Evolutionary conservation across 768 basidiomycete genomes (phyloP), one percentile per base, ranked within the genome.

Genomic region (Leccinum sublutescens): DNA sequence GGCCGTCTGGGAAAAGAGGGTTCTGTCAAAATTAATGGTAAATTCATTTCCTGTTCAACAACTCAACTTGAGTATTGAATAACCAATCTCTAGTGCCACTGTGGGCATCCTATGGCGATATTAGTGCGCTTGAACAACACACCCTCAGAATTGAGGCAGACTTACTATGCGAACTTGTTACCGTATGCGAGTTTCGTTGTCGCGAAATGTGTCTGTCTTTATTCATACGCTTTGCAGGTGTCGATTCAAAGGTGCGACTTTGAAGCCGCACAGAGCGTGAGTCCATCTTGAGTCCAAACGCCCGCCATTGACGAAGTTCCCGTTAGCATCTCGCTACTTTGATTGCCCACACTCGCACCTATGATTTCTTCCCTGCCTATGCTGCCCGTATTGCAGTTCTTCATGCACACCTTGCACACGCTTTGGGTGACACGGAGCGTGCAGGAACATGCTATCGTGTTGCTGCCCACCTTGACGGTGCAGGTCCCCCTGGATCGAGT

Each of bases 361-460:
- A 81, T 54, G 67, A 71, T n/a, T 72, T 89, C 40, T 93, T 88
- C 64, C 59, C 68, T 31, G 52, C 70, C 0, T 91, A 85, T 65
- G 76, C 84, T 2, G 79, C 85, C 1, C 83, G 87, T 4, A 83
- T 91, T 11, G 79, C 86, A 5, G 76, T 92, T 7, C 80, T 86
- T 58, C 81, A 89, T 54, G 90, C 85, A 0, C 88, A 93, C 60
- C 81, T 92, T 29, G 85, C 88, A 5, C 90, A 93, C 68, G 83
- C 88, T 2, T 72, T 82, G 4, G 83, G 84, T 1, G 76, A 82
- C 8, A 68, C 75, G 0, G 75, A 77, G 11, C 78, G 82, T 2
- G 90, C 91, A 17, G 64, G 78, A 51, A 75, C 78, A 38, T 88
- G 86, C 57, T 93, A 91, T 69, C 77, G 76, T 45, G 80, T 87